phyloP scores from a whole-genome alignment of 495 filamentous ascomycete genomes.

The Parathielavia appendiculata region DNA sequence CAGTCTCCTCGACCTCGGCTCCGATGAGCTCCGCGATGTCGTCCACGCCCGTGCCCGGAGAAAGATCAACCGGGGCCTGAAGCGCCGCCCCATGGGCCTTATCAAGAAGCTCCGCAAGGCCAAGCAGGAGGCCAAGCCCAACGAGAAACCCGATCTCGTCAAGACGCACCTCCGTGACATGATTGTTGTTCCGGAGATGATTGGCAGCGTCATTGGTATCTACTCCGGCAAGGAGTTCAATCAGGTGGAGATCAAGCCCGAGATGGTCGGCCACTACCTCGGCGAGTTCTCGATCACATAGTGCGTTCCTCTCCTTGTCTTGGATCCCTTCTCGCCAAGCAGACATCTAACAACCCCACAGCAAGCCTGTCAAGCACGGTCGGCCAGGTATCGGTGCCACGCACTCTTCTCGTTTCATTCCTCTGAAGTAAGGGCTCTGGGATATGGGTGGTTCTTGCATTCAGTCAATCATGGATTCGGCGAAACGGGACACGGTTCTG shows the following conservation, averaged over 20 bases:
- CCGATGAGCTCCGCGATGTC: slow-evolving; percentile 97
- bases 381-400: slow-evolving; percentile 99
- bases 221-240: slow-evolving; percentile 99
- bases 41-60: slow-evolving; percentile 97
- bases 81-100: slow-evolving; percentile 99
- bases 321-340: neutral
- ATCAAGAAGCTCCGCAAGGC: slow-evolving; percentile 99
- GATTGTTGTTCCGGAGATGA: slow-evolving; percentile 99
- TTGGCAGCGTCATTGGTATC: slow-evolving; percentile 94
- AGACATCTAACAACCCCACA: slow-evolving; percentile 46
- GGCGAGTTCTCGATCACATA: slow-evolving; percentile 99
- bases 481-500: slow-evolving; percentile 39
- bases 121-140: slow-evolving; percentile 99
- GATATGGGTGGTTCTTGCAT: slow-evolving; percentile 38
- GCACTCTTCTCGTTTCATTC: slow-evolving; percentile 99
- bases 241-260: slow-evolving; percentile 99
- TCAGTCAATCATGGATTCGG: slow-evolving; percentile 39
- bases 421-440: slow-evolving; percentile 77
- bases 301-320: slow-evolving; percentile 52
- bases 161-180: slow-evolving; percentile 99
- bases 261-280: slow-evolving; percentile 99
- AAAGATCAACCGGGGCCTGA: slow-evolving; percentile 98
- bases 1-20: slow-evolving; percentile 91
- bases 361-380: slow-evolving; percentile 99
- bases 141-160: slow-evolving; percentile 98